Conservation (phyloP, 345 rosid genomes). For the Carallia pectinifolia region DNA sequence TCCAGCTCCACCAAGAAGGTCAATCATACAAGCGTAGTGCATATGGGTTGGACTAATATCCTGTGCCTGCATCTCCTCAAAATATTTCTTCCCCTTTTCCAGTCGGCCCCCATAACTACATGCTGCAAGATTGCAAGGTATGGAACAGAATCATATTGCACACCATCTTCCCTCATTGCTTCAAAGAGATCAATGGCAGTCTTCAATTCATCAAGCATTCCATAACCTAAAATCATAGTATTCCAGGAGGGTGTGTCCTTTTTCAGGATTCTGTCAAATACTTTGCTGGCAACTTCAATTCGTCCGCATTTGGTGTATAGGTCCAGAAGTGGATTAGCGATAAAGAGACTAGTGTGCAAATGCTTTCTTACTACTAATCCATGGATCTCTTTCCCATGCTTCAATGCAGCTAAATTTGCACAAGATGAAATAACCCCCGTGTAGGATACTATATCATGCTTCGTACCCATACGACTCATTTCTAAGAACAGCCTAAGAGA, state of each 20-base stretch:
- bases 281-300: neutral
- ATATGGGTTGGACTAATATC: neutral
- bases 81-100: slow-evolving; percentile 1
- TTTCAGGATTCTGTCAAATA: neutral
- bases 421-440: neutral
- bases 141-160: neutral
- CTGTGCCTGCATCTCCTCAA: neutral
- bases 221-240: slow-evolving; percentile 1
- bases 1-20: neutral
- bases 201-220: slow-evolving; percentile 1
- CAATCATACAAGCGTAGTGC: slow-evolving; percentile 6
- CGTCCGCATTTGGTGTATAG: neutral
- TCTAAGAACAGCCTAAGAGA: neutral
- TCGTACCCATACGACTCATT: neutral
- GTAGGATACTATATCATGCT: neutral
- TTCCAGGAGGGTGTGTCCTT: slow-evolving; percentile 1
- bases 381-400: neutral
- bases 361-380: neutral
- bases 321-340: neutral
- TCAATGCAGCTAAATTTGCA: slow-evolving; percentile 1
- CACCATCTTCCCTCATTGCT: neutral
- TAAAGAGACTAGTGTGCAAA: slow-evolving; percentile 1
- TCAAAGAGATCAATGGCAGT: neutral
- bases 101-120: neutral
- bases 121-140: neutral